These are phyloP conservation scores for Botrytis squamosa DNA, from an alignment of 2,329 filamentous ascomycete species.

Conservation along the genomic window DNA sequence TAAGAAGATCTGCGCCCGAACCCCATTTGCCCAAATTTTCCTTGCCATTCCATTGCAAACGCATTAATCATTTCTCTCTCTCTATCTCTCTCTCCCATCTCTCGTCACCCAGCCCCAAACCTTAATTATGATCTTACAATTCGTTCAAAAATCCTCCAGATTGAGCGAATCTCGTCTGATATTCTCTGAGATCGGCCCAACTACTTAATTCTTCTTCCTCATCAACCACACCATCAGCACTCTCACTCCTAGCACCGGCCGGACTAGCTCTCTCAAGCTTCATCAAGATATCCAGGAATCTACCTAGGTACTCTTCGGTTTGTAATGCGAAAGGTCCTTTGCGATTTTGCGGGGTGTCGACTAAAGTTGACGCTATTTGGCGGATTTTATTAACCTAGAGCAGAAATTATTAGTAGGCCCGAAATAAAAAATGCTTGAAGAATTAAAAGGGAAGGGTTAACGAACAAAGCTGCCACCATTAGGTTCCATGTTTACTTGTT, in stretches of 20 bases:
- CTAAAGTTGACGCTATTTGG: constrained; percentile 76
- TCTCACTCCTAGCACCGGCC: constrained; percentile 44
- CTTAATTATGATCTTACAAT: constrained; percentile 5
- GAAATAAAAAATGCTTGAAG: background rate
- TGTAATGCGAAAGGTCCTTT: constrained; percentile 53
- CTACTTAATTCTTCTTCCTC: constrained; percentile 74
- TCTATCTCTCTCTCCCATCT: background rate
- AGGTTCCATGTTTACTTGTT: constrained; percentile 80
- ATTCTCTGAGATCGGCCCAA: constrained; percentile 78
- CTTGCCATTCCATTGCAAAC: constrained; percentile 3
- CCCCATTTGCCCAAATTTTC: background rate
- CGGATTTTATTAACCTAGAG: constrained; percentile 72
- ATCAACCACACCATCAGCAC: constrained; percentile 49
- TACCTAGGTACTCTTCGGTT: constrained; percentile 69
- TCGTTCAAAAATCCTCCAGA: constrained; percentile 53
- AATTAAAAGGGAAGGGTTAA: constrained; percentile 25
- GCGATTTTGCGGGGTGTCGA: constrained; percentile 57
- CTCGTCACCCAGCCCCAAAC: background rate
- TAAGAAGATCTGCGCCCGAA: background rate
- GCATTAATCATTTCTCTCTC: constrained; percentile 1
- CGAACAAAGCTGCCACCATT: constrained; percentile 64
- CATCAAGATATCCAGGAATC: constrained; percentile 72
- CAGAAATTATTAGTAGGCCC: constrained; percentile 19
- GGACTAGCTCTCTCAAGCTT: constrained; percentile 58
- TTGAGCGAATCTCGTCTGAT: constrained; percentile 70